A percentile compares a stretch with the other conserved stretches of the same genome.
phyloP scores from a whole-genome alignment of 495 filamentous ascomycete species.

The Penicillium bialowiezense region DNA sequence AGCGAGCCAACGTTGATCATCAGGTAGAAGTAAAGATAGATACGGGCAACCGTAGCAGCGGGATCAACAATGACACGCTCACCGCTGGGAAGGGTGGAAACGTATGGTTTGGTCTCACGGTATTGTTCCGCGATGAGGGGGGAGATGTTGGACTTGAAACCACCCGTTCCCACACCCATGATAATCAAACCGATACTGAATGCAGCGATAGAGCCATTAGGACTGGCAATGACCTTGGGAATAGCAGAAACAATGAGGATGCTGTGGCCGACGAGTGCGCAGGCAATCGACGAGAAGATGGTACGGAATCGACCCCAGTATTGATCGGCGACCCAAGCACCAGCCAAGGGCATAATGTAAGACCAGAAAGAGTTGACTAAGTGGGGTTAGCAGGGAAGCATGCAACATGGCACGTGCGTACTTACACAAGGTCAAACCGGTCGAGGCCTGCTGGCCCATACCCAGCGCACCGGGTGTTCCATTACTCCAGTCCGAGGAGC shows the following conservation, averaged over 20 bases:
- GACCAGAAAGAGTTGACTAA: conserved; percentile 72
- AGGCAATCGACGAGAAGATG: conserved; percentile 51
- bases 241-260: conserved; percentile 61
- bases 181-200: conserved; percentile 63
- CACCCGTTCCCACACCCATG: conserved; percentile 51
- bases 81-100: conserved; percentile 48
- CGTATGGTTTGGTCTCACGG: conserved; percentile 35
- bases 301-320: conserved; percentile 52
- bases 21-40: conserved; percentile 43
- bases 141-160: conserved; percentile 66
- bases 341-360: conserved; percentile 66
- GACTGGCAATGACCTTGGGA: conserved; percentile 35
- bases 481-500: conserved; percentile 37
- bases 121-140: conserved; percentile 55
- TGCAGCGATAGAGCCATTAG: conserved; percentile 42
- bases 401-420: background rate
- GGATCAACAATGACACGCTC: conserved; percentile 71
- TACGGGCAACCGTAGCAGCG: conserved; percentile 50
- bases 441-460: conserved; percentile 65
- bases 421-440: conserved; percentile 53
- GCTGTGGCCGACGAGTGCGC: conserved; percentile 61
- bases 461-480: conserved; percentile 60
- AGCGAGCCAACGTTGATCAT: conserved; percentile 58
- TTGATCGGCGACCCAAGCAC: conserved; percentile 69
- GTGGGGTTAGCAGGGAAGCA: background rate